These are phyloP conservation scores for Macaranga tanarius DNA, from an alignment of 441 rosid species.

Conservation along the genomic window DNA sequence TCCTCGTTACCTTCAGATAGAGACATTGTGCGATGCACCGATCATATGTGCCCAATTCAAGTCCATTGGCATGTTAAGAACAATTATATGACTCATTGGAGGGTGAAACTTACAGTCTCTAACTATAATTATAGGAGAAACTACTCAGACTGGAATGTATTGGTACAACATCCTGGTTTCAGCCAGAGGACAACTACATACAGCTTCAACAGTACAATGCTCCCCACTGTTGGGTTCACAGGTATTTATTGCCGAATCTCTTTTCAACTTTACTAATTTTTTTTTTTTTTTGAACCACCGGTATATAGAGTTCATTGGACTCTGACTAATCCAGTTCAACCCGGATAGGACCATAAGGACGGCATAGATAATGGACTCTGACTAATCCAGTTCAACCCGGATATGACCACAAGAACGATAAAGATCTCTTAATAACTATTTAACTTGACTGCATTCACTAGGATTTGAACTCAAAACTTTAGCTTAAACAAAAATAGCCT, in stretches of 20 bases:
- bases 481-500: too few species aligned
- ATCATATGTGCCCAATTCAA: constrained; percentile 57
- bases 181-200: constrained; percentile 32
- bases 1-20: constrained; percentile 12
- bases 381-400: too few species aligned
- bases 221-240: constrained; percentile 43
- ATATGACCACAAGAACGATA: too few species aligned
- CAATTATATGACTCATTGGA: constrained; percentile 51
- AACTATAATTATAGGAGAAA: constrained; percentile 51
- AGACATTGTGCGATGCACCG: constrained; percentile 49
- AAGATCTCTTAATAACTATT: too few species aligned
- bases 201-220: constrained; percentile 54
- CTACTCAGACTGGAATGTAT: constrained; percentile 58
- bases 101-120: constrained; percentile 52
- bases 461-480: too few species aligned
- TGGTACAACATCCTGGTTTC: constrained; percentile 63
- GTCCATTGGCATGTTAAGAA: constrained; percentile 65
- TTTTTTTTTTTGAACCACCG: too few species aligned
- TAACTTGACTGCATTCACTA: too few species aligned
- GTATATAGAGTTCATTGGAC: too few species aligned
- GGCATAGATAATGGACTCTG: too few species aligned
- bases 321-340: too few species aligned
- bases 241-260: constrained; percentile 26
- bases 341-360: too few species aligned
- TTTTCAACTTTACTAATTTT: too few species aligned